Conservation (phyloP, 2,329 filamentous ascomycete genomes). For the Apiospora aurea region DNA sequence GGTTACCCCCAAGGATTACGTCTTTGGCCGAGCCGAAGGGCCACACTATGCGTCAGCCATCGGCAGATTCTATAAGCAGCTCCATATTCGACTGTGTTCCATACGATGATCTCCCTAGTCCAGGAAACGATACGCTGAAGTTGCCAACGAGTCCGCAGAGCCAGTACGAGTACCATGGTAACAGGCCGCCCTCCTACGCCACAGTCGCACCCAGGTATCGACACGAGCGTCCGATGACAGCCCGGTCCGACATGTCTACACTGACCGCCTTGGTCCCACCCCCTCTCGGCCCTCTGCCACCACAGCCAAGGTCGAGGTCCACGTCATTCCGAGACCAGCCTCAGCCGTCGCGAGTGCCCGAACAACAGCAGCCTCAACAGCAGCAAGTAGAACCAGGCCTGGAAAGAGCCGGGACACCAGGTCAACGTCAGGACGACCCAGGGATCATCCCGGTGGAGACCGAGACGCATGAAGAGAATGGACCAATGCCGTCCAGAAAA, state of each 20-base stretch:
- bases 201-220: constrained; percentile 9
- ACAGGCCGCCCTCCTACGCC: constrained; percentile 4
- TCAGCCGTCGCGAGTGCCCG: constrained; percentile 23
- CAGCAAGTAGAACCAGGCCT: constrained; percentile 27
- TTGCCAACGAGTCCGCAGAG: constrained; percentile 31
- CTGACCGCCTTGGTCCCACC: background rate
- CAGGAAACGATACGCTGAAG: constrained; percentile 30
- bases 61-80: constrained; percentile 46
- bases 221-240: constrained; percentile 4
- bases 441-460: constrained; percentile 47
- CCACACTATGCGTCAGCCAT: constrained; percentile 39
- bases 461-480: constrained; percentile 34
- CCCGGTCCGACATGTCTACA: background rate
- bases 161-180: constrained; percentile 24
- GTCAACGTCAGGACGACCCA: constrained; percentile 35
- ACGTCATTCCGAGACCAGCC: background rate
- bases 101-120: constrained; percentile 35
- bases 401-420: background rate
- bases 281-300: constrained; percentile 5
- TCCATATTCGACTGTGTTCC: constrained; percentile 45
- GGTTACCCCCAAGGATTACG: constrained; percentile 37
- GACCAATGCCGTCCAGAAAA: constrained; percentile 34
- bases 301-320: background rate
- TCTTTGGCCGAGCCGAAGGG: constrained; percentile 33
- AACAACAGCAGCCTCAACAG: constrained; percentile 20